Conservation (phyloP, 2,329 filamentous ascomycete genomes). For the Fusarium odoratissimum region DNA sequence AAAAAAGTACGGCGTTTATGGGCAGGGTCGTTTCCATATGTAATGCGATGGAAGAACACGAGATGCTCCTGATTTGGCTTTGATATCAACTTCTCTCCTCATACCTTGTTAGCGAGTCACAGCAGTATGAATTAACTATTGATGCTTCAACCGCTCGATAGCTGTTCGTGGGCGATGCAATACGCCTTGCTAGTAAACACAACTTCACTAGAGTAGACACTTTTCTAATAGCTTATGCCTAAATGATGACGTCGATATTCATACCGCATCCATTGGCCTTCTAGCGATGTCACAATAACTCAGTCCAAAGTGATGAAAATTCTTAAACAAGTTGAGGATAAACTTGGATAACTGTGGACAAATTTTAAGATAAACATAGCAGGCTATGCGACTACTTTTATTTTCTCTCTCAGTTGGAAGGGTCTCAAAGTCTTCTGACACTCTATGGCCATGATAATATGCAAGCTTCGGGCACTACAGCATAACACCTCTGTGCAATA, state of each 20-base stretch:
- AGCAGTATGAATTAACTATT: slow-evolving; percentile 38
- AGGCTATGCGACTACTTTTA: background rate
- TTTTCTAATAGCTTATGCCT: slow-evolving; percentile 17
- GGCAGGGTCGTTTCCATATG: slow-evolving; percentile 23
- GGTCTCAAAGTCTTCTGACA: background rate
- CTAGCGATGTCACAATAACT: background rate
- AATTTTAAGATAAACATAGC: background rate
- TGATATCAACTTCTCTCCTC: slow-evolving; percentile 37
- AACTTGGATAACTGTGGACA: background rate
- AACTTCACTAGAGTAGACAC: slow-evolving; percentile 26
- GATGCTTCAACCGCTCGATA: slow-evolving; percentile 24
- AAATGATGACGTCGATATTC: slow-evolving; percentile 14
- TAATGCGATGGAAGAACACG: slow-evolving; percentile 28
- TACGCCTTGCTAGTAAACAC: slow-evolving; percentile 9
- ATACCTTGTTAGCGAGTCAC: slow-evolving; percentile 35
- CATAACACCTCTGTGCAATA: background rate
- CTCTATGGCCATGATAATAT: background rate
- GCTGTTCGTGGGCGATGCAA: slow-evolving; percentile 12
- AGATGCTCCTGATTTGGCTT: slow-evolving; percentile 34
- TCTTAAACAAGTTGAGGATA: background rate
- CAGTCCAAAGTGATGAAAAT: background rate
- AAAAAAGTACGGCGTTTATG: slow-evolving; percentile 36
- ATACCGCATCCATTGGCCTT: slow-evolving; percentile 2
- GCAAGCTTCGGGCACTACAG: background rate
- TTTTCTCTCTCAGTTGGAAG: background rate